Evolutionary conservation across 371 early-diverging fungal genomes (phyloP), one percentile per base, ranked within the genome.

Genomic region (Mucor racemosus): DNA sequence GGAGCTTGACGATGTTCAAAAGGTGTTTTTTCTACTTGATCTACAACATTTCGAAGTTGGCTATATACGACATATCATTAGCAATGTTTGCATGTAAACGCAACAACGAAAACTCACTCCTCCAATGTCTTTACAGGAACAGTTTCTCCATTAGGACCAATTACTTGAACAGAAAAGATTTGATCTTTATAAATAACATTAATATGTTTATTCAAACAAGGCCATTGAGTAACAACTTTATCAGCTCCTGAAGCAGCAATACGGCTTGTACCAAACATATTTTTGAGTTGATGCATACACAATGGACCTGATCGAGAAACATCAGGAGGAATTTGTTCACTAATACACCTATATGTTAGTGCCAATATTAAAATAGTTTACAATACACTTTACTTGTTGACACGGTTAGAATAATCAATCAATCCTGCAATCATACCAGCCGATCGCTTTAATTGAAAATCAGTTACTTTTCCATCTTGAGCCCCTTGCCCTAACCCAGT

Each of bases 271-370:
- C 95, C 93, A 80, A 96, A 95, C 75, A 94, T 86, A 39, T 86
- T 82, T 64, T 87, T 88, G 74, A 91, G 90, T 79, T 97, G 97
- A 77, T 96, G 86, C 97, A 97, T 97, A 76, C 95, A 94, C 35
- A 95, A 76, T 0, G 95, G 94, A 1, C 79, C 78, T 38, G 89
- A 87, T 34, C 88, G 84, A 42, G 90, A 84, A 58, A 71, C 73
- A 66, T 96, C 96, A 9, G 92, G 84, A 9, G 92, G 84, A 59
- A 95, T 67, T 34, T 72, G 58, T 66, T 91, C 88, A 19, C 81
- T 84, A 64, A 5, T 65, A 10, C 53, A 33, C 50, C 9, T 9
- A 26, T 26, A 26, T 26, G 3, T 50, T 1, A 50, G 13, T 26
- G 7, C 8, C n/a, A 38, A 6, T 44, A 54, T 8, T 40, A 42